phyloP scores from a whole-genome alignment of 306 rosid genomes.

The Psophocarpus tetragonolobus region DNA sequence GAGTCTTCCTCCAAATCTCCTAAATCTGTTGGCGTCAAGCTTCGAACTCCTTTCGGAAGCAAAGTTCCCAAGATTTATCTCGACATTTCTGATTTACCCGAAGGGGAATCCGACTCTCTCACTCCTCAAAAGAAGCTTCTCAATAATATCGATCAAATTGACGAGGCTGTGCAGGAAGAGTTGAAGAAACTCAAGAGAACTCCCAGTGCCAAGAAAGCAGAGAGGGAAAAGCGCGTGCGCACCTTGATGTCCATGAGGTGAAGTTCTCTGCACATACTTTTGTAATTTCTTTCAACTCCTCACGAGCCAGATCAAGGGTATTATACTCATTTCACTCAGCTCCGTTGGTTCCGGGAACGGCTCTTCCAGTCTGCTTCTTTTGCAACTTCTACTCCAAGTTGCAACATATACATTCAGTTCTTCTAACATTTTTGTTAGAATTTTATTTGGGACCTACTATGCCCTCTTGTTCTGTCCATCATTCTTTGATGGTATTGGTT shows the following conservation, averaged over 20 bases:
- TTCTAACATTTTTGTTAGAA: slow-evolving; percentile 23
- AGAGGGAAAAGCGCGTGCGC: slow-evolving; percentile 61
- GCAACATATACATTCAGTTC: background rate
- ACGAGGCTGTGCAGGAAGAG: slow-evolving; percentile 70
- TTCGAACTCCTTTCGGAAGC: slow-evolving; percentile 24
- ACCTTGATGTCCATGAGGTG: slow-evolving; percentile 91
- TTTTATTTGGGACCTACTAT: background rate
- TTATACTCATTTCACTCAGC: background rate
- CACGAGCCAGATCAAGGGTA: background rate
- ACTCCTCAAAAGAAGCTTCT: slow-evolving; percentile 85
- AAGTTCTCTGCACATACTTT: background rate
- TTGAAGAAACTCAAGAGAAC: slow-evolving; percentile 65
- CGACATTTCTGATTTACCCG: slow-evolving; percentile 40
- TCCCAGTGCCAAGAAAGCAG: slow-evolving; percentile 71
- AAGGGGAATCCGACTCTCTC: slow-evolving; percentile 50
- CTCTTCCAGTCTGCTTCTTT: slow-evolving; percentile 31
- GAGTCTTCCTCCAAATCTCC: slow-evolving; percentile 33
- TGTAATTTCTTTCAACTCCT: background rate
- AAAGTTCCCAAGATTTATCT: slow-evolving; percentile 43
- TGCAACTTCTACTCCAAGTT: slow-evolving; percentile 20
- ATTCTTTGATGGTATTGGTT: slow-evolving; percentile 53
- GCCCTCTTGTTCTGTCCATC: slow-evolving; percentile 30
- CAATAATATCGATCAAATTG: slow-evolving; percentile 65
- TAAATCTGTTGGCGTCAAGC: slow-evolving; percentile 5
- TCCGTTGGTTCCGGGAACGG: background rate